These are phyloP conservation scores for Ambrosia trifida DNA, from an alignment of 129 eudicot genomes.

Conservation along the genomic window DNA sequence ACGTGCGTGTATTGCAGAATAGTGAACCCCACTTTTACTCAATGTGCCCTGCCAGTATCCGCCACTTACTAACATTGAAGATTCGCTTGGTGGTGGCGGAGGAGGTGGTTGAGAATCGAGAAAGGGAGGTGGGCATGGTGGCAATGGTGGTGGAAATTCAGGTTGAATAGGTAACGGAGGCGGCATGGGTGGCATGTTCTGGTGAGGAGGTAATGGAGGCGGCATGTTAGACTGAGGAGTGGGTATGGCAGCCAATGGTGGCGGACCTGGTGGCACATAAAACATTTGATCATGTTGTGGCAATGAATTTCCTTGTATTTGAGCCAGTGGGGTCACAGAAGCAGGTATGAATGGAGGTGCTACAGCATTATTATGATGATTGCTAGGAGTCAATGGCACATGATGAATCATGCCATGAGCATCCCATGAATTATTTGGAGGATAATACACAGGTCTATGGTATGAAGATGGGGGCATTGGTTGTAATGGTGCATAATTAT, in stretches of 20 bases:
- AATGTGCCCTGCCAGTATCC: conserved; percentile 80
- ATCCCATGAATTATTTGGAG: conserved; percentile 74
- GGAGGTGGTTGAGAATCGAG: conserved; percentile 62
- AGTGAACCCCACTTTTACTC: conserved; percentile 91
- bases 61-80: conserved; percentile 39
- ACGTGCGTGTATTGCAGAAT: conserved; percentile 65
- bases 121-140: conserved; percentile 56
- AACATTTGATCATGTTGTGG: conserved; percentile 64
- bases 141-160: conserved; percentile 52
- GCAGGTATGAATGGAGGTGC: conserved; percentile 80
- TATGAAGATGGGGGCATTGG: conserved; percentile 54
- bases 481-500: conserved; percentile 54
- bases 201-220: conserved; percentile 60
- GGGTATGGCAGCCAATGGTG: conserved; percentile 12
- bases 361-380: conserved; percentile 40
- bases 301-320: conserved; percentile 55
- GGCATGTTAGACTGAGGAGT: conserved; percentile 32
- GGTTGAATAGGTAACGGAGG: conserved; percentile 50
- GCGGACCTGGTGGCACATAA: conserved; percentile 37
- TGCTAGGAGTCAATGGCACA: conserved; percentile 40
- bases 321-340: conserved; percentile 87
- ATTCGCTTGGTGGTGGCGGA: conserved; percentile 52
- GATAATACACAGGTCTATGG: conserved; percentile 61
- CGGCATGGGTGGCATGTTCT: conserved; percentile 39
- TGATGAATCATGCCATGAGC: conserved; percentile 56